Base-by-base conservation (phyloP, 1,139 yeast species). In the Hyphopichia buzzinii region DNA sequence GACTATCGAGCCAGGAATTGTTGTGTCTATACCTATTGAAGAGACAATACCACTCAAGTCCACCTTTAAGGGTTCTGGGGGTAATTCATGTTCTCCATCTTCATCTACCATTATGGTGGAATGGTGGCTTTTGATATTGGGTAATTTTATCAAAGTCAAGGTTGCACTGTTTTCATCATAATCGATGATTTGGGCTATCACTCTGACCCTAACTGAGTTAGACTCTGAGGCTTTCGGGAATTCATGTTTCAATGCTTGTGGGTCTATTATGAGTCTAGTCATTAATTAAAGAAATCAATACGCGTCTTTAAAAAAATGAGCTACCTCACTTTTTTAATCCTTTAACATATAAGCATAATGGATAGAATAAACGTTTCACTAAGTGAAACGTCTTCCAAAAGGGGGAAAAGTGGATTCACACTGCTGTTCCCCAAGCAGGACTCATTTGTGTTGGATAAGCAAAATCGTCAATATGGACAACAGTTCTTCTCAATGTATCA, bases 401-500 rank as follows among this genome's bases (percentile, higher is more conserved):
- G n/a, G n/a, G n/a, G n/a, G n/a, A n/a, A n/a, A n/a, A n/a, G n/a
- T n/a, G n/a, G n/a, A n/a, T n/a, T n/a, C n/a, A n/a, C n/a, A n/a
- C n/a, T n/a, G n/a, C n/a, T n/a, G n/a, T n/a, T n/a, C n/a, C n/a
- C n/a, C n/a, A 52, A 49, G 36, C 41, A 43, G 19, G 38, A 51
- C 32, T 44, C 41, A 7, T 61, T 57, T 34, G 38, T 39, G 15
- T 38, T 60, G 17, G 35, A 42, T 5, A 39, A 47, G 5, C 41
- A 42, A 2, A 60, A 62, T 3, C 63, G 94, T 30, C 67, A 72
- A 13, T 88, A 84, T 53, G 74, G 72, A 23, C 72, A 74, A 29
- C 97, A 90, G 58, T 90, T 80, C 59, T 87, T 81, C 40, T 69
- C 81, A 31, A 69, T 88, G 61, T 90, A 90, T 56, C 83, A 76